These are phyloP conservation scores for Maudiozyma turicensis DNA, from an alignment of 805 yeast species.

Conservation along the genomic window DNA sequence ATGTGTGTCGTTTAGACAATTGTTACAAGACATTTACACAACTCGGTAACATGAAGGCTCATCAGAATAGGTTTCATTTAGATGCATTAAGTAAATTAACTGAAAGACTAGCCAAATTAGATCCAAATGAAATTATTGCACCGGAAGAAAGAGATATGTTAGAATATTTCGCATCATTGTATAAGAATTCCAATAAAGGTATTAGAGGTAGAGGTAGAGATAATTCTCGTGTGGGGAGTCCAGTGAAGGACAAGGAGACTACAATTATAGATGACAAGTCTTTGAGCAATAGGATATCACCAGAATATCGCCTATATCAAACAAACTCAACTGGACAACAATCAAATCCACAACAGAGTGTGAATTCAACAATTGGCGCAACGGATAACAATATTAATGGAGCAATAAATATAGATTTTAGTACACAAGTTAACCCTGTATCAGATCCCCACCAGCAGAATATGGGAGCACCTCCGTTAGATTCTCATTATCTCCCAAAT, in stretches of 20 bases:
- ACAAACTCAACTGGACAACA: not conserved
- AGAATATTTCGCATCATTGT: constrained; percentile 68
- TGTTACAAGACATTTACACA: constrained; percentile 86
- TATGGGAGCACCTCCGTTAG: not conserved
- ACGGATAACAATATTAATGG: not conserved
- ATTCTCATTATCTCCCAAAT: not conserved
- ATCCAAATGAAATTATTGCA: constrained; percentile 42
- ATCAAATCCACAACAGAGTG: not conserved
- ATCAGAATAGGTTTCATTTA: constrained; percentile 81
- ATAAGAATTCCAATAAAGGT: constrained; percentile 83
- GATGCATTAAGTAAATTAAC: constrained; percentile 61
- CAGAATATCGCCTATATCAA: not conserved
- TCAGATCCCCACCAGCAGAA: not conserved
- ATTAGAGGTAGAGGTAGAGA: constrained; percentile 25
- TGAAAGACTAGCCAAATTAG: constrained; percentile 52
- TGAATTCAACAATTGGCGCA: not conserved
- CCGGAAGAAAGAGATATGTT: constrained; percentile 57
- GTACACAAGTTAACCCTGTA: not conserved
- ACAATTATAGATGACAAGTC: not conserved
- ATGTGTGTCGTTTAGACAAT: constrained; percentile 64
- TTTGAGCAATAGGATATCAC: not conserved
- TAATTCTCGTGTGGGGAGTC: not conserved
- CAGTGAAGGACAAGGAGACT: not conserved
- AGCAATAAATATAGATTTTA: not conserved
- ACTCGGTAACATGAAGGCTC: constrained; percentile 87